These are phyloP conservation scores for Berberis thunbergii DNA, from an alignment of 164 flowering plant genomes.

Conservation along the genomic window DNA sequence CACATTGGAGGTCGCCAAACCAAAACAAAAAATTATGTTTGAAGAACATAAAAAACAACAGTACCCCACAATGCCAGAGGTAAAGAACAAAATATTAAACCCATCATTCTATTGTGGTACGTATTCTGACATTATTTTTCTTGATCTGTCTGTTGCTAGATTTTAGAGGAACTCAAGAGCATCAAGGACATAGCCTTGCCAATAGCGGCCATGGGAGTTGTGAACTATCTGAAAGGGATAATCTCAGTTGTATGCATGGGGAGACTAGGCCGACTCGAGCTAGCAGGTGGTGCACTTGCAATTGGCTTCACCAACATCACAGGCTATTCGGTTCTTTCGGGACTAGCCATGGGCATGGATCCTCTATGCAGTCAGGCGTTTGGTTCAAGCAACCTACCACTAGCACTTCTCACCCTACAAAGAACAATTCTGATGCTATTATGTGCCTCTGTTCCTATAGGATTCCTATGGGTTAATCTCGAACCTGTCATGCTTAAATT, in stretches of 20 bases:
- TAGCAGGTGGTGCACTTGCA: slow-evolving; percentile 89
- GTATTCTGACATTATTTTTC: background rate
- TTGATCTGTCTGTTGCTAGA: slow-evolving; percentile 21
- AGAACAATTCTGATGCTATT: slow-evolving; percentile 62
- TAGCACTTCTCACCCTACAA: slow-evolving; percentile 36
- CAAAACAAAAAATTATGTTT: too few relatives aligned
- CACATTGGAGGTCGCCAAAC: too few relatives aligned
- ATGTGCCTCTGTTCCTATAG: slow-evolving; percentile 49
- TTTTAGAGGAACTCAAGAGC: slow-evolving; percentile 63
- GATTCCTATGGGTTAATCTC: slow-evolving; percentile 60
- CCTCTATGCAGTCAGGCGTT: slow-evolving; percentile 86
- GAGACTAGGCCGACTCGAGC: slow-evolving; percentile 70
- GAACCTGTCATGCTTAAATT: slow-evolving; percentile 58
- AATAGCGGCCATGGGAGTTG: slow-evolving; percentile 48
- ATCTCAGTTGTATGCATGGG: slow-evolving; percentile 77
- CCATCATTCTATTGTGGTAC: slow-evolving; percentile 1
- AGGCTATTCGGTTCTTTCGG: slow-evolving; percentile 80
- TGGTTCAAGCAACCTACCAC: slow-evolving; percentile 50
- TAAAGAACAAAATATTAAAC: background rate
- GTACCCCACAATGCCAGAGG: too few relatives aligned
- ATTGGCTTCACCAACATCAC: slow-evolving; percentile 94
- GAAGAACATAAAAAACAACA: too few relatives aligned
- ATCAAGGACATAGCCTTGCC: slow-evolving; percentile 52
- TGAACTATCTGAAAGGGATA: slow-evolving; percentile 57
- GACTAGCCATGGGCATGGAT: slow-evolving; percentile 93